Conservation (phyloP, 1,284 basidiomycete genomes). For the Phlebopus sp. region DNA sequence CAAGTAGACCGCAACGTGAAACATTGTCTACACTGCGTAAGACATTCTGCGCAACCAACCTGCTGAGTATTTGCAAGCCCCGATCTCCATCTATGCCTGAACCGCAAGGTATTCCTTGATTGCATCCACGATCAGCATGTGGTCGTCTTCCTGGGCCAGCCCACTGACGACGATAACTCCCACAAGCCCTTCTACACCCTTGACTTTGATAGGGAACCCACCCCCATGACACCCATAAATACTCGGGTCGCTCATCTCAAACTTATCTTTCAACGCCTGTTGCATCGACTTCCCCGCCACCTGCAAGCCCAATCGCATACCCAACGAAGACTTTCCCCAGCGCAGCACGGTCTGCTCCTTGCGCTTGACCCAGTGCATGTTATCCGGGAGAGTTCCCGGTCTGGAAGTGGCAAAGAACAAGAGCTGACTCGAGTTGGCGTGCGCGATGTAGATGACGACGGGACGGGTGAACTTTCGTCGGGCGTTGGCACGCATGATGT, state of each 20-base stretch:
- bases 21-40: too few species aligned
- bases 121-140: conserved; percentile 33
- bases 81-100: background rate
- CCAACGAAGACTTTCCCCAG: conserved; percentile 30
- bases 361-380: conserved; percentile 36
- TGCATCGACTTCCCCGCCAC: background rate
- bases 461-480: conserved; percentile 17
- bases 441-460: conserved; percentile 21
- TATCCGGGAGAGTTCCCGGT: conserved; percentile 33
- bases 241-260: conserved; percentile 19
- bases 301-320: conserved; percentile 16
- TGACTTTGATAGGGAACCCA: conserved; percentile 35
- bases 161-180: conserved; percentile 37
- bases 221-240: conserved; percentile 34
- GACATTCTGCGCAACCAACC: too few species aligned
- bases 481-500: conserved; percentile 25
- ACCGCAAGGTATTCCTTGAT: conserved; percentile 29
- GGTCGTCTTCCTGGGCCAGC: conserved; percentile 32
- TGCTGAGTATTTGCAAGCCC: too few species aligned
- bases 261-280: conserved; percentile 6
- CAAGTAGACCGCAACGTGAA: too few species aligned
- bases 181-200: conserved; percentile 33
- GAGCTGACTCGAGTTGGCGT: conserved; percentile 27
- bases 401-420: conserved; percentile 31
- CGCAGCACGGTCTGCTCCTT: conserved; percentile 35